Base-by-base conservation (phyloP, 2,329 filamentous ascomycete genomes). In the Ophiocordyceps polyrhachis-furcata region DNA sequence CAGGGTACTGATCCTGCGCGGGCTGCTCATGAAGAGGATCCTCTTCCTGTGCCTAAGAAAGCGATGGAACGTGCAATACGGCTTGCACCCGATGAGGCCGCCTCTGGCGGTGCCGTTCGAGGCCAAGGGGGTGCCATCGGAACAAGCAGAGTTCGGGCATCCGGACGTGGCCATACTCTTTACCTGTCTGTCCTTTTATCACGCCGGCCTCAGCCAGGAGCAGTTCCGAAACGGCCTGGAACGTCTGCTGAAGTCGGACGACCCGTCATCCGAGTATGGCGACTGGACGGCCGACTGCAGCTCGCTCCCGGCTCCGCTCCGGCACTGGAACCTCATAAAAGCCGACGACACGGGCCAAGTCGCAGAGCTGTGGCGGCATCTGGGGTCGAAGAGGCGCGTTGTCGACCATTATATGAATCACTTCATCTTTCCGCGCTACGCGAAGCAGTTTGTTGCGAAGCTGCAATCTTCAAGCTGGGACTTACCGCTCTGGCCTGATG, bases 391-490 rank as follows among this genome's bases (percentile, higher is more conserved):
- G 2, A 66, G 68, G 5, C 57, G 62, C 0, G 68, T 70, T 0
- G 62, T 81, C 1, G 70, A 84, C 43, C 73, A 76, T 47, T 83
- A 70, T 48, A 48, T 81, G 31, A 75, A 76, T 44, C 70, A 69
- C 2, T 73, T 79, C 45, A 76, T 83, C 0, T 84, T 84, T 44
- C 76, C 79, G 0, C 59, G 59, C 1, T 71, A 83, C 47, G 76
- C 77, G 0, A 79, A 76, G 41, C 72, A 82, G 43, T 84, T 83
- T 49, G 62, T 63, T 0, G 54, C 69, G 11, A 83, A 83, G 48
- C 56, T 84, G 0, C 73, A 78, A 31, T 70, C 75, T 0, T 81
- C 75, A 0, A 77, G 75, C 0, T 85, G 79, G 79, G 79, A 84
- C 49, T 61, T 84, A 2, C 74, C 76, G 0, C 53, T 76, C 64